Conservation (phyloP, 2,329 filamentous ascomycete species). For the Aaosphaeria pasadenensis region DNA sequence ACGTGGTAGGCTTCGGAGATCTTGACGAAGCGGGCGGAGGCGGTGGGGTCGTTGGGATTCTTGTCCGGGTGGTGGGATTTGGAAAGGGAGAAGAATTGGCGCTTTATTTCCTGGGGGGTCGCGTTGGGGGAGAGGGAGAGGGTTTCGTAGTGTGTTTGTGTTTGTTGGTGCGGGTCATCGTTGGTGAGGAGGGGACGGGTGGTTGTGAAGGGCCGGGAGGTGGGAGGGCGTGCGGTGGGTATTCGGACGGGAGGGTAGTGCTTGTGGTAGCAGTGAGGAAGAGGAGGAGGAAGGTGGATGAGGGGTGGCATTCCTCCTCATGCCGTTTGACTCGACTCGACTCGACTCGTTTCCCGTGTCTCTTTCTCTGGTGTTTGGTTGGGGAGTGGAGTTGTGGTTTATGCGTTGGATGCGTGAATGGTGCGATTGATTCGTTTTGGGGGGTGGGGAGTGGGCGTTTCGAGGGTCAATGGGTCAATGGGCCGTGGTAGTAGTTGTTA, state of each 20-base stretch:
- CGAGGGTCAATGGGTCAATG: too few relatives aligned
- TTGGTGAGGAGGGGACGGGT: background rate
- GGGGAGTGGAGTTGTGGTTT: too few relatives aligned
- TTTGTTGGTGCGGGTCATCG: constrained; percentile 13
- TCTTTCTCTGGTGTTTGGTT: too few relatives aligned
- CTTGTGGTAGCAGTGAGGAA: background rate
- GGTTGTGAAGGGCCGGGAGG: background rate
- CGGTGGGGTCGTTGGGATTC: constrained; percentile 72
- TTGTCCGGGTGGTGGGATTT: constrained; percentile 91
- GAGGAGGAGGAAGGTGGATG: constrained; percentile 10
- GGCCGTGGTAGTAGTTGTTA: too few relatives aligned
- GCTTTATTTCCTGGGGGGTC: constrained; percentile 77
- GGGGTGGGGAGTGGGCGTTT: too few relatives aligned
- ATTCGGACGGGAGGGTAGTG: constrained; percentile 5
- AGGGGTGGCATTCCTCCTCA: constrained; percentile 9
- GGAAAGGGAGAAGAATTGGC: constrained; percentile 87
- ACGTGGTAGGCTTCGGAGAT: constrained; percentile 81
- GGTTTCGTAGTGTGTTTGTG: constrained; percentile 73
- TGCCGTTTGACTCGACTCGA: background rate
- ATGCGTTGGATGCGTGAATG: too few relatives aligned
- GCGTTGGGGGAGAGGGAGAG: constrained; percentile 71
- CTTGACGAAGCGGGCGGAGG: constrained; percentile 73
- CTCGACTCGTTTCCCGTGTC: too few relatives aligned
- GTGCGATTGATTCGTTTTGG: too few relatives aligned
- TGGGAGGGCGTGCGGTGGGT: background rate